Evolutionary conservation across 768 basidiomycete genomes (phyloP), one percentile per base, ranked within the genome.

Genomic region (Hysterangium stoloniferum): DNA sequence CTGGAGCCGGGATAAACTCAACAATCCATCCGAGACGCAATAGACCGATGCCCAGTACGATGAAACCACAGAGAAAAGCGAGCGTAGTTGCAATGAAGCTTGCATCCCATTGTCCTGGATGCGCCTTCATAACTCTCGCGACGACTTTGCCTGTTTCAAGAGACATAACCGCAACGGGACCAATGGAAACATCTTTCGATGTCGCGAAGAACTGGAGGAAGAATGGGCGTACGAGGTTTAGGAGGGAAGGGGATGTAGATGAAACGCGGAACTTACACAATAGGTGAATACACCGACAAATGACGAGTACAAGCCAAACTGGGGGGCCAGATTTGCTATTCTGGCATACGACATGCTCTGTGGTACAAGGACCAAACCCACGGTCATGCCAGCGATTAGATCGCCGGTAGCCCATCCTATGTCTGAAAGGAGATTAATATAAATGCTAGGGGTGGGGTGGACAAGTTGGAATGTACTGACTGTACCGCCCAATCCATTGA

Each of bases 161-260:
- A 2, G 91, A 94, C 93, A 99, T 96, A 63, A 99, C 95, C 6
- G 96, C 95, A 58, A 98, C 95, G 2, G 96, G 96, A 44, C 96
- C 96, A 58, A 99, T 98, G n/a, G 92, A 94, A 35, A 99, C 89
- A 72, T 99, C 96, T 66, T 97, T 97, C 25, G 90, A 90, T 0
- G 96, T 98, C 20, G 93, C 95, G 62, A 98, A 97, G 69, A 96
- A 78, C 85, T 90, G 56, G 6, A 29, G 20, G n/a, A 28, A 22
- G 34, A 9, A 11, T 32, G 27, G 51, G 27, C 13, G 19, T 32
- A 28, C 19, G 22, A 45, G 17, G 20, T 25, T 25, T 20, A 35
- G 32, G 13, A 29, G 31, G n/a, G 29, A n/a, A 47, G 37, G 43
- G 34, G 25, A 49, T 9, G 48, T 48, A 44, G 27, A 33, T 34